These are phyloP conservation scores for Asterella californica DNA, from an alignment of 225 moss, liverwort and hornwort genomes.

Conservation along the genomic window DNA sequence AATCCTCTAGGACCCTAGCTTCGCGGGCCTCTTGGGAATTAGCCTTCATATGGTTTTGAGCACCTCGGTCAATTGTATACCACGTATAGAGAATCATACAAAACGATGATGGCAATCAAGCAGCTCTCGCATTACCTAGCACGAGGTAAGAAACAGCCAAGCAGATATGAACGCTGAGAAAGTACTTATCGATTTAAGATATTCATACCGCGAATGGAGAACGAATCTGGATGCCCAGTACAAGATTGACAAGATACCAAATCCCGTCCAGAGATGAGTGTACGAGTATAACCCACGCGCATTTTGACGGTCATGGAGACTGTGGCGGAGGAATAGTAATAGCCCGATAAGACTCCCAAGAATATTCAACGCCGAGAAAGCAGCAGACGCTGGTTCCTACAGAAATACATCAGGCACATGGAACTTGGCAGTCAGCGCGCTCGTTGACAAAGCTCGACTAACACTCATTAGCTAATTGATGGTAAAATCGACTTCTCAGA, in stretches of 20 bases:
- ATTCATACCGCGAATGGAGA: slow-evolving; percentile 26
- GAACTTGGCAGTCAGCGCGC: not conserved
- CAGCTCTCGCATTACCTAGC: not conserved
- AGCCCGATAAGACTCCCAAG: slow-evolving; percentile 33
- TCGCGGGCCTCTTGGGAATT: not conserved
- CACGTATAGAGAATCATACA: not conserved
- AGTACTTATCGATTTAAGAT: not conserved
- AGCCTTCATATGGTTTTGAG: not conserved
- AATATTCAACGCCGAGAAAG: slow-evolving; percentile 32
- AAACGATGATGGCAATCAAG: not conserved
- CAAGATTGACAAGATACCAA: slow-evolving; percentile 23
- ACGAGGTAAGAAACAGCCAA: not conserved
- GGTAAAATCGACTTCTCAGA: too few relatives aligned
- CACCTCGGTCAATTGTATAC: not conserved
- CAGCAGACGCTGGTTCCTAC: slow-evolving; percentile 37
- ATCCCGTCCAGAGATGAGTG: slow-evolving; percentile 36
- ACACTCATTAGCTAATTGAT: too few relatives aligned
- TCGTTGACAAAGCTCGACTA: not conserved
- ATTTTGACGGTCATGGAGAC: slow-evolving; percentile 21
- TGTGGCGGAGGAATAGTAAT: slow-evolving; percentile 23
- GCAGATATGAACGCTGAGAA: not conserved
- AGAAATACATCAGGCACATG: not conserved
- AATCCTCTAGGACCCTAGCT: not conserved
- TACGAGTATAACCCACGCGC: slow-evolving; percentile 29
- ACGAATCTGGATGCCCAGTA: slow-evolving; percentile 36